Evolutionary conservation across 495 filamentous ascomycete genomes (phyloP).

Genomic region (Articulospora tetracladia): DNA sequence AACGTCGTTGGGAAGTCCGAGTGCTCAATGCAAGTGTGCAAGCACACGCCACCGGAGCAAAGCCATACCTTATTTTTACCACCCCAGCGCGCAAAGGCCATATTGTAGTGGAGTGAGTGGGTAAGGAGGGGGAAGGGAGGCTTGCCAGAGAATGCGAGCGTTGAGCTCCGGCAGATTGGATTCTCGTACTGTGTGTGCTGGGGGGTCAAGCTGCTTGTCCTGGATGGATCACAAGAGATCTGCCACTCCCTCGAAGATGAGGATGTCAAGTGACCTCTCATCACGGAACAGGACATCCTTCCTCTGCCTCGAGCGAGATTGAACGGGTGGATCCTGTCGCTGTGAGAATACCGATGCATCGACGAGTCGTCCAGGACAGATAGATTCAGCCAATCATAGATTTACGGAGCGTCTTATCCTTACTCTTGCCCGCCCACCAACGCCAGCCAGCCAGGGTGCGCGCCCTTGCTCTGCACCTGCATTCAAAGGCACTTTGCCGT

Average conservation of each 20-base stretch:
- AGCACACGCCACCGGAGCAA: slow-evolving; percentile 10
- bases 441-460: too few relatives aligned
- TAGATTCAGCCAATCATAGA: not conserved
- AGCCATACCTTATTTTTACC: slow-evolving; percentile 25
- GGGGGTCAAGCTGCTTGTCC: not conserved
- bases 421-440: too few relatives aligned
- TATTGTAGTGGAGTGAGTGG: not conserved
- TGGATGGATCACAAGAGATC: too few relatives aligned
- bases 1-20: not conserved
- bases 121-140: not conserved
- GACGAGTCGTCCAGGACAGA: not conserved
- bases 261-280: not conserved
- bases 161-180: not conserved
- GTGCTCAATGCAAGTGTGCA: not conserved
- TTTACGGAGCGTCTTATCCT: not conserved
- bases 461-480: not conserved
- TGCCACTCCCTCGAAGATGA: too few relatives aligned
- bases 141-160: not conserved
- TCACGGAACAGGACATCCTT: not conserved
- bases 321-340: not conserved
- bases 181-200: not conserved
- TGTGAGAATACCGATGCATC: not conserved
- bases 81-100: not conserved
- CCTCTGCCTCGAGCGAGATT: not conserved
- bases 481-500: not conserved